Evolutionary conservation across 2,329 filamentous ascomycete genomes (phyloP).

Genomic region (Penicillium sp.): DNA sequence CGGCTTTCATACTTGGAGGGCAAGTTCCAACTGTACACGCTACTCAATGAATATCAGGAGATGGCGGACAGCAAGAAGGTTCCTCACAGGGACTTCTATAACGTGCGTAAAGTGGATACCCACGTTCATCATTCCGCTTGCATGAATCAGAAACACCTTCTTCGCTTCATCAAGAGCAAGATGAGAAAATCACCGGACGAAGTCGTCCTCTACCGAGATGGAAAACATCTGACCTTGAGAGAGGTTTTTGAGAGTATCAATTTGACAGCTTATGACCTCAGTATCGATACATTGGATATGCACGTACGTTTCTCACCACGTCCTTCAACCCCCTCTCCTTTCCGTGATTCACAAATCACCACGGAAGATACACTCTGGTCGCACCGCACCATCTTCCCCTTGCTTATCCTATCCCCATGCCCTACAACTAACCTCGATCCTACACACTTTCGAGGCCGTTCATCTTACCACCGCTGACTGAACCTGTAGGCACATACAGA

Average conservation of each 20-base stretch:
- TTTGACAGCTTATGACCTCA: slow-evolving; percentile 92
- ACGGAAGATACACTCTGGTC: background rate
- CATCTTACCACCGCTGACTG: background rate
- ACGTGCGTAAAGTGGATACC: slow-evolving; percentile 96
- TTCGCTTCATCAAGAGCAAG: slow-evolving; percentile 99
- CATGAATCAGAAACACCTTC: slow-evolving; percentile 98
- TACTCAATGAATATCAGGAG: slow-evolving; percentile 96
- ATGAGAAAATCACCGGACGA: slow-evolving; percentile 98
- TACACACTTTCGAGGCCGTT: background rate
- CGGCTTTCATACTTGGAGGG: slow-evolving; percentile 93
- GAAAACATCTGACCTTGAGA: slow-evolving; percentile 80
- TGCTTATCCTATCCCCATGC: background rate
- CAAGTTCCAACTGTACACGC: slow-evolving; percentile 90
- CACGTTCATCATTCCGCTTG: slow-evolving; percentile 99
- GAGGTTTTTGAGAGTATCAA: slow-evolving; percentile 98
- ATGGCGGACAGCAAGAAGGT: slow-evolving; percentile 97
- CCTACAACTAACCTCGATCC: background rate
- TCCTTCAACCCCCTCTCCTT: background rate
- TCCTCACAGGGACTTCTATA: slow-evolving; percentile 97
- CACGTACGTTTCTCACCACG: slow-evolving; percentile 59
- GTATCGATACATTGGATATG: slow-evolving; percentile 98
- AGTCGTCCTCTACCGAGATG: slow-evolving; percentile 86
- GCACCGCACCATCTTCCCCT: background rate
- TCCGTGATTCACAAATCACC: background rate
- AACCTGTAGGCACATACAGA: slow-evolving; percentile 76